Evolutionary conservation across 192 early-diverging fungal genomes (phyloP), one percentile per base, ranked within the genome.

Genomic region (Backusella tarrabulga): DNA sequence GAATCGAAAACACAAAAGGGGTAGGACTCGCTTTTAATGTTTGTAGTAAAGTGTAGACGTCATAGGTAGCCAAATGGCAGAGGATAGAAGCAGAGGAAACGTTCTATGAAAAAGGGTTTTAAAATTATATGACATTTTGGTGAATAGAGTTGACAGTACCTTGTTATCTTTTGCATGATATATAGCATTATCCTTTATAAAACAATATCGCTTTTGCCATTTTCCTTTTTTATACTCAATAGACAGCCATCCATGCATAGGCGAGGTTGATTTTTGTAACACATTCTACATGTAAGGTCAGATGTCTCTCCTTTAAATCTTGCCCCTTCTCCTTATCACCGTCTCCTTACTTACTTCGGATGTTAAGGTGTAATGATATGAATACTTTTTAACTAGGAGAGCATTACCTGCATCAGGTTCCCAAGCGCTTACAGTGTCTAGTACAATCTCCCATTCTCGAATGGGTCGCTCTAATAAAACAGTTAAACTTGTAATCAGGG

Each of bases 381-480:
- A 84, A 77, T 93, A 94, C 76, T 88, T 89, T 86, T 94, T 97
- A 84, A 92, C 86, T 74, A 91, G 87, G 76, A 91, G 89, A 54
- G 92, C 91, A 87, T 94, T 96, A 76, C 86, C 85, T 77, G 90
- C 88, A 77, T 86, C 88, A 68, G 80, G 81, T 78, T 96, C 95
- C 97, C 97, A 99, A 26, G 91, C 87, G 70, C 88, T 89, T 35
- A 97, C 88, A 6, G 97, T 83, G 68, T 92, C 90, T 68, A 94
- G 89, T 11, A 98, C 87, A 17, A 92, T 88, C 79, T 97, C 97
- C 93, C 95, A 98, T 77, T 96, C 93, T 34, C 94, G 88, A 40
- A 98, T 75, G 29, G 96, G 95, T 74, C 97, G 88, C 84, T 98
- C 97, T 82, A 34, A 21, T 21, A n/a, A 73, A 21, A 73, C 70